These are phyloP conservation scores for Arthrobotrys pseudoclavata DNA, from an alignment of 2,329 filamentous ascomycete genomes.

Conservation along the genomic window DNA sequence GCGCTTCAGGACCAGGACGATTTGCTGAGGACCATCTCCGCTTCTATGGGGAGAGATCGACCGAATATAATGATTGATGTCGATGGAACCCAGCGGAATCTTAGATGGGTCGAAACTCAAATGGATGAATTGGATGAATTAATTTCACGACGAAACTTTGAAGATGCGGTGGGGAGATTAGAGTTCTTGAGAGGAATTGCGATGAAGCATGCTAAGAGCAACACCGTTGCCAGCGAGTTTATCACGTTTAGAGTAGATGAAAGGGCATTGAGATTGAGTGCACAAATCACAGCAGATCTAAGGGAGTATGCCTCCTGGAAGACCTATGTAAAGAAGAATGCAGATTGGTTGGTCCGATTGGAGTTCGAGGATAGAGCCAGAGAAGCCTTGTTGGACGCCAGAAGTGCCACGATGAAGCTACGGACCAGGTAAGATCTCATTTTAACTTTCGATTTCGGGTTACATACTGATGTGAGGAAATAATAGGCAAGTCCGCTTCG, in stretches of 20 bases:
- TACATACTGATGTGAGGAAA: constrained; percentile 7
- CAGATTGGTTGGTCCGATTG: constrained; percentile 85
- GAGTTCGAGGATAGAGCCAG: constrained; percentile 91
- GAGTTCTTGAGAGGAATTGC: constrained; percentile 87
- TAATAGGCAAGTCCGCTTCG: constrained; percentile 88
- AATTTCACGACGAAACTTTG: constrained; percentile 89
- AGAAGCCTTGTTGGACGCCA: constrained; percentile 85
- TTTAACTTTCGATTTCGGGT: background rate
- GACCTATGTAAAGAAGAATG: constrained; percentile 82
- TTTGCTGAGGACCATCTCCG: constrained; percentile 81
- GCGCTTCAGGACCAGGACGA: constrained; percentile 83
- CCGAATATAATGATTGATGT: constrained; percentile 87
- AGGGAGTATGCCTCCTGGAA: constrained; percentile 82
- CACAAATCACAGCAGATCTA: constrained; percentile 81
- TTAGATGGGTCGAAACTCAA: constrained; percentile 94
- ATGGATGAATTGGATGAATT: constrained; percentile 97
- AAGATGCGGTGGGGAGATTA: constrained; percentile 83
- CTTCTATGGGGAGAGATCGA: constrained; percentile 76
- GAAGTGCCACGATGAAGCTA: constrained; percentile 82
- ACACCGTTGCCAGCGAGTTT: constrained; percentile 88
- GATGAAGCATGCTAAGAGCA: constrained; percentile 80
- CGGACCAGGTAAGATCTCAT: constrained; percentile 77
- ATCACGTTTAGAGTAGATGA: constrained; percentile 93
- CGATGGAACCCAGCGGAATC: constrained; percentile 94
- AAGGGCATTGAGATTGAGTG: constrained; percentile 81